Evolutionary conservation across 176 grass and related monocot species (phyloP).

Genomic region (Cymbopogon citratus): DNA sequence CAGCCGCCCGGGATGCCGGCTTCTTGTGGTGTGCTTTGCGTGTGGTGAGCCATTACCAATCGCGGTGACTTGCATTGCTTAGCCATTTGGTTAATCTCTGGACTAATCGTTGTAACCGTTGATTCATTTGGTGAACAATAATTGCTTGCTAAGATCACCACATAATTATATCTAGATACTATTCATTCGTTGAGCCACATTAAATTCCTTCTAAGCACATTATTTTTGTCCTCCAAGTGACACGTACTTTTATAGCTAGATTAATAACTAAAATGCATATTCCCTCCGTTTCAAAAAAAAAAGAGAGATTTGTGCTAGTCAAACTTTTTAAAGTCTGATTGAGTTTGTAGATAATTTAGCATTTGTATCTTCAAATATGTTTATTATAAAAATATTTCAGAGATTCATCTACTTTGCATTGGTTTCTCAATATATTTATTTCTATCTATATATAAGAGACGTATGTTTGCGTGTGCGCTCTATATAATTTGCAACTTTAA

Average conservation of each 20-base stretch:
- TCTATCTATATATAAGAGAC: no score
- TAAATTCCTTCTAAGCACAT: neutral
- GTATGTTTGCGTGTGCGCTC: no score
- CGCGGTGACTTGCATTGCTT: neutral
- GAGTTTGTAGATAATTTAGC: no score
- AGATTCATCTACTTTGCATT: no score
- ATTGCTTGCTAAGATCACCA: neutral
- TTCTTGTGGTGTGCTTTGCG: neutral
- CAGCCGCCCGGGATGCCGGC: neutral
- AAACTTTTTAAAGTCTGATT: no score
- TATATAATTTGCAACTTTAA: no score
- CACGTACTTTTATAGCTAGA: neutral
- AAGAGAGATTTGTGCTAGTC: no score
- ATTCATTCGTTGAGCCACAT: neutral
- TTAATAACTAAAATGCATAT: neutral
- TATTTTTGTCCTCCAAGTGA: neutral
- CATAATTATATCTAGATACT: neutral
- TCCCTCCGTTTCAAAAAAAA: no score
- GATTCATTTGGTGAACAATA: neutral
- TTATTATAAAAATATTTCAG: no score
- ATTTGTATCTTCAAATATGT: no score
- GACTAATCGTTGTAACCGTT: neutral
- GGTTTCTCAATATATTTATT: no score
- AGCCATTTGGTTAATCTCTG: neutral
- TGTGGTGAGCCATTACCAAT: neutral